Conservation (phyloP, 768 basidiomycete genomes). For the Krasilnikovozyma curviuscula region DNA sequence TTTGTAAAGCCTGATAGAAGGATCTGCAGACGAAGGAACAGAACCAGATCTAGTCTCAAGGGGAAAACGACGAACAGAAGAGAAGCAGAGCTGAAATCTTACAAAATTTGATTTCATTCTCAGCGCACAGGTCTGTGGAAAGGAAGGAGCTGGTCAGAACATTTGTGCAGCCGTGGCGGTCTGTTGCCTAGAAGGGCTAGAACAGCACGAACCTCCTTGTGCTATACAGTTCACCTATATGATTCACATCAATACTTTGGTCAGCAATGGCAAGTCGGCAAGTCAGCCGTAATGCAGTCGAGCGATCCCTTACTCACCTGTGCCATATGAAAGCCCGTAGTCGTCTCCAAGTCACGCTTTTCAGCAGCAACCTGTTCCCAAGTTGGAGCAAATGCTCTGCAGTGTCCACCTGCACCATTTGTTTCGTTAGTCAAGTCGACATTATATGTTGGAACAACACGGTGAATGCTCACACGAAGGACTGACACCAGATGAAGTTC, state of each 20-base stretch:
- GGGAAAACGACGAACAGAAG: not conserved
- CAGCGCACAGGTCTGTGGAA: conserved; percentile 50
- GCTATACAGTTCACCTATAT: conserved; percentile 38
- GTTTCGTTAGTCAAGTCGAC: not conserved
- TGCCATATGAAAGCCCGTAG: conserved; percentile 40
- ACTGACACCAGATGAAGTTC: not conserved
- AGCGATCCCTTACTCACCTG: conserved; percentile 36
- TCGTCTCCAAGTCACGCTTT: conserved; percentile 31
- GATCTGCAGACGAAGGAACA: conserved; percentile 28
- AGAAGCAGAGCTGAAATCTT: not conserved
- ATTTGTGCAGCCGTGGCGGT: not conserved
- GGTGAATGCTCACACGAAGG: too few relatives aligned
- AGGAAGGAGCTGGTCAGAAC: not conserved
- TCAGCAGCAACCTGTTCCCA: conserved; percentile 45
- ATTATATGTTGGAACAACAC: not conserved
- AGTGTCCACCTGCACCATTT: conserved; percentile 35
- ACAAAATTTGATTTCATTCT: conserved; percentile 46
- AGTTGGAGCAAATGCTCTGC: conserved; percentile 55
- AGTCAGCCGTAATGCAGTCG: not conserved
- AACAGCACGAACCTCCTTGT: conserved; percentile 56
- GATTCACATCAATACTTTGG: not conserved
- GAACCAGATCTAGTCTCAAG: not conserved
- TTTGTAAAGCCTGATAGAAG: conserved; percentile 48
- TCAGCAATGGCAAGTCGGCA: not conserved
- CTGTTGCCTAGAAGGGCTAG: not conserved